Conservation (phyloP, 331 rosid species). For the Pyracantha coccinea region DNA sequence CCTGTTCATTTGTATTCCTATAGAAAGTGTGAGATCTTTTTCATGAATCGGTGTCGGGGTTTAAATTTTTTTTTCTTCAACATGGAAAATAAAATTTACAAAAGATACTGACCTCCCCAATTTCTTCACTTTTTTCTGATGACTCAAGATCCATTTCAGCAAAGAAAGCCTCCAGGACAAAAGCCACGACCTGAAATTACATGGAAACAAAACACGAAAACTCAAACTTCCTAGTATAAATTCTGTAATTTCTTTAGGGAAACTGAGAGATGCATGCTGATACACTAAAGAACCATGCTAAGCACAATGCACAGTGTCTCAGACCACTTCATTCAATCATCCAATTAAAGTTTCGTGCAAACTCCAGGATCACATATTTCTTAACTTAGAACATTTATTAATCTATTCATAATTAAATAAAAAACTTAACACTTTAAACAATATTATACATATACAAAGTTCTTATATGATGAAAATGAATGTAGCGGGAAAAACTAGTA, state of each 20-base stretch:
- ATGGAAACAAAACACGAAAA: neutral
- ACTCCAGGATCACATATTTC: neutral
- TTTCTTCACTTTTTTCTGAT: slow-evolving; percentile 38
- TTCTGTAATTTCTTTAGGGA: neutral
- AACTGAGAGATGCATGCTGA: neutral
- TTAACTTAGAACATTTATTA: neutral
- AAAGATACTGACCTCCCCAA: slow-evolving; percentile 49
- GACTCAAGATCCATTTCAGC: slow-evolving; percentile 87
- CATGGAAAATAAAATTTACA: slow-evolving; percentile 9
- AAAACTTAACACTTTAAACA: neutral
- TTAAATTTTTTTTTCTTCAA: too few relatives aligned
- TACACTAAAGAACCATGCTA: neutral
- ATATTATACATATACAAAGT: too few relatives aligned
- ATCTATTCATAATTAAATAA: neutral
- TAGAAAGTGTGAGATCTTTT: too few relatives aligned
- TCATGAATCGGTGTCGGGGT: too few relatives aligned
- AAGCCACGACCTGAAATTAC: slow-evolving; percentile 71
- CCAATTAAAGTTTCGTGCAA: neutral
- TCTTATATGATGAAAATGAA: neutral
- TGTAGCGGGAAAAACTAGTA: neutral
- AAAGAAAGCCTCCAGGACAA: slow-evolving; percentile 99
- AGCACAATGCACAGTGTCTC: neutral
- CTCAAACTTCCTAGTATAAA: neutral
- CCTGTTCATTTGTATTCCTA: too few relatives aligned
- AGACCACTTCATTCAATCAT: neutral